A percentile compares a stretch with the other conserved stretches of the same genome.
These are phyloP conservation scores for Crithidia bombi DNA, from an alignment of 208 protist genomes.

Conservation along the genomic window DNA sequence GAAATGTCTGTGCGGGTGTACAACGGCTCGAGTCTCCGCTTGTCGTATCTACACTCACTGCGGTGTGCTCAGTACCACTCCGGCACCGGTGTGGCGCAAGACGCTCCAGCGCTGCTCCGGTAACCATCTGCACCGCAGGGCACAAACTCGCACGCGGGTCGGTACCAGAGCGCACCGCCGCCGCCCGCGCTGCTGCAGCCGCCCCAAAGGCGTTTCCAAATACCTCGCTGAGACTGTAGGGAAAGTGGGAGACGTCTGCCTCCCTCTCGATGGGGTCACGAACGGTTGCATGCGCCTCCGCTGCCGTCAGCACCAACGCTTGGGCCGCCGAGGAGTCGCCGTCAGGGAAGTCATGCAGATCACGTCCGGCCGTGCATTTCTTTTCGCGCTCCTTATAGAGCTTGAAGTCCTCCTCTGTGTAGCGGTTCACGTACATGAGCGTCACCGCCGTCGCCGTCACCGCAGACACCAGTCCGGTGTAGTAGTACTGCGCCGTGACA, in stretches of 20 bases:
- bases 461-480: conserved; percentile 63
- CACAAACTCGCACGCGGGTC: not conserved
- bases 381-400: conserved; percentile 1
- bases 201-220: conserved; percentile 3
- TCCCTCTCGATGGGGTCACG: not conserved
- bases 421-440: conserved; percentile 66
- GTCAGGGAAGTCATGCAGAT: not conserved
- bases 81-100: not conserved
- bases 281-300: not conserved
- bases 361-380: not conserved
- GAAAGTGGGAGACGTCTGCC: not conserved
- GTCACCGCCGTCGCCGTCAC: conserved; percentile 71
- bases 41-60: not conserved
- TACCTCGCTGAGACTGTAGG: not conserved
- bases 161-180: no score
- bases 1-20: not conserved
- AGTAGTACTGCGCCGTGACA: conserved; percentile 44
- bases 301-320: not conserved
- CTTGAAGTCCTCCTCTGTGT: conserved; percentile 47
- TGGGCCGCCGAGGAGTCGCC: not conserved
- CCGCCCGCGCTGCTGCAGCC: not conserved
- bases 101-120: not conserved
- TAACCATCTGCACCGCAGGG: not conserved
- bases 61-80: not conserved
- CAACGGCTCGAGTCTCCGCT: not conserved